Percentiles rank a stretch among this genome's conserved stretches.
Evolutionary conservation across 108 stramenopile genomes (phyloP).

Genomic region (Skeletonema potamos): DNA sequence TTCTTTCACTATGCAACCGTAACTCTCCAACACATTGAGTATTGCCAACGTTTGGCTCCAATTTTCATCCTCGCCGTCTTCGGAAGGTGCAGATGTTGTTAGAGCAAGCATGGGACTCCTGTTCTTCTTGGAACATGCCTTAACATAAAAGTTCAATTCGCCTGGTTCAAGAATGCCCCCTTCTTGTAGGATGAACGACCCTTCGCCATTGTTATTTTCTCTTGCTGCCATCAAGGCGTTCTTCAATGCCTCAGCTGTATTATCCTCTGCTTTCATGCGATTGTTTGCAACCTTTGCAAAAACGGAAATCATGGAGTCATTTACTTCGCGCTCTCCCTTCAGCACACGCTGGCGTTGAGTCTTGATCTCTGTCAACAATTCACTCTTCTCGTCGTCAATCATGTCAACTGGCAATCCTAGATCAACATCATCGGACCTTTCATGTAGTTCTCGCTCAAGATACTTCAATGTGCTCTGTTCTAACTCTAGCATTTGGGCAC

Average conservation of each 20-base stretch:
- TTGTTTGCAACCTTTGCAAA: slow-evolving; percentile 62
- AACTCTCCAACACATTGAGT: slow-evolving; percentile 61
- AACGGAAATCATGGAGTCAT: slow-evolving; percentile 47
- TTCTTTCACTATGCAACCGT: slow-evolving; percentile 58
- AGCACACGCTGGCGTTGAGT: slow-evolving; percentile 57
- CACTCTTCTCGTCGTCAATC: slow-evolving; percentile 40
- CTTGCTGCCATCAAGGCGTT: slow-evolving; percentile 19
- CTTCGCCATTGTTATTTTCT: slow-evolving; percentile 11
- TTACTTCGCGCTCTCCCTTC: slow-evolving; percentile 50
- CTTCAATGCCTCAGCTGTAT: slow-evolving; percentile 28
- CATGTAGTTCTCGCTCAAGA: slow-evolving; percentile 55
- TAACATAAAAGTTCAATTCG: slow-evolving; percentile 39
- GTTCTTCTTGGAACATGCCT: slow-evolving; percentile 16
- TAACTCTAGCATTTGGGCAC: slow-evolving; percentile 51
- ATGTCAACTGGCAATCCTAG: slow-evolving; percentile 32
- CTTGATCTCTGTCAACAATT: slow-evolving; percentile 56
- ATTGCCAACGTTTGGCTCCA: slow-evolving; percentile 78
- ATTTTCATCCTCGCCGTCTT: slow-evolving; percentile 55
- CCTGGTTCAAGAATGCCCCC: slow-evolving; percentile 30
- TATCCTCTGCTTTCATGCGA: slow-evolving; percentile 48
- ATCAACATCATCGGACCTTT: slow-evolving; percentile 1
- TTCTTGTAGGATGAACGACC: slow-evolving; percentile 6
- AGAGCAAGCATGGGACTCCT: slow-evolving; percentile 22
- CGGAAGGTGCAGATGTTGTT: slow-evolving; percentile 25
- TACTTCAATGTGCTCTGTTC: slow-evolving; percentile 64